Conservation (phyloP, 75 land plant genomes). For the Sequoia sempervirens region DNA sequence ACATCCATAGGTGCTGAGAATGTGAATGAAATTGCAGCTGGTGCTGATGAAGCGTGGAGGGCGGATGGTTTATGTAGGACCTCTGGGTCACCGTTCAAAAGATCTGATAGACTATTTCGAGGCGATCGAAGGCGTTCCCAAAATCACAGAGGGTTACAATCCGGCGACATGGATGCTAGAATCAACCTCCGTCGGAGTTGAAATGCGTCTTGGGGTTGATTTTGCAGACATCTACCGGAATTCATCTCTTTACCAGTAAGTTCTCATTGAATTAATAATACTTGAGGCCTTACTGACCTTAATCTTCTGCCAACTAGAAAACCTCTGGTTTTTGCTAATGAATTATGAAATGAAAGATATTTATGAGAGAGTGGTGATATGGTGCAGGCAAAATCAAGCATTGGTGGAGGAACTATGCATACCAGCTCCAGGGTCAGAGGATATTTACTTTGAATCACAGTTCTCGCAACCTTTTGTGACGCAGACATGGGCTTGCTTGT, state of each 20-base stretch:
- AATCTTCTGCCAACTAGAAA: no score
- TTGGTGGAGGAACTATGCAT: constrained; percentile 22
- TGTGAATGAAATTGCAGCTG: constrained; percentile 16
- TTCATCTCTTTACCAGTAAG: constrained; percentile 23
- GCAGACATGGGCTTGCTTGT: constrained; percentile 35
- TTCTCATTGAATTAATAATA: background rate
- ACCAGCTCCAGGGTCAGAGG: constrained; percentile 21
- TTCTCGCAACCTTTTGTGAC: constrained; percentile 26
- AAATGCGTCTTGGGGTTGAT: constrained; percentile 20
- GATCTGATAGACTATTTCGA: constrained; percentile 43
- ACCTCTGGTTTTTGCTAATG: background rate
- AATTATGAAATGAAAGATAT: background rate
- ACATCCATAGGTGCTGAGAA: background rate
- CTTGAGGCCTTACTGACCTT: no score
- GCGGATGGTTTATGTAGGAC: constrained; percentile 40
- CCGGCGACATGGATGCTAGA: constrained; percentile 68
- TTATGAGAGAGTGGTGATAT: background rate
- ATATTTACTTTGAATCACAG: constrained; percentile 23
- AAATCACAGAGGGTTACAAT: constrained; percentile 37
- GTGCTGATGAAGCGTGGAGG: constrained; percentile 47
- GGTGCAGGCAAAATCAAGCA: constrained; percentile 15
- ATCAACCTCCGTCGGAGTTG: constrained; percentile 17
- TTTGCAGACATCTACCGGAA: constrained; percentile 28
- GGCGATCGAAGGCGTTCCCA: constrained; percentile 19
- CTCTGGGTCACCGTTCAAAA: constrained; percentile 35